Evolutionary conservation across 1,284 basidiomycete species (phyloP), one percentile per base, ranked within the genome.

Genomic region (Prillingera fragicola): DNA sequence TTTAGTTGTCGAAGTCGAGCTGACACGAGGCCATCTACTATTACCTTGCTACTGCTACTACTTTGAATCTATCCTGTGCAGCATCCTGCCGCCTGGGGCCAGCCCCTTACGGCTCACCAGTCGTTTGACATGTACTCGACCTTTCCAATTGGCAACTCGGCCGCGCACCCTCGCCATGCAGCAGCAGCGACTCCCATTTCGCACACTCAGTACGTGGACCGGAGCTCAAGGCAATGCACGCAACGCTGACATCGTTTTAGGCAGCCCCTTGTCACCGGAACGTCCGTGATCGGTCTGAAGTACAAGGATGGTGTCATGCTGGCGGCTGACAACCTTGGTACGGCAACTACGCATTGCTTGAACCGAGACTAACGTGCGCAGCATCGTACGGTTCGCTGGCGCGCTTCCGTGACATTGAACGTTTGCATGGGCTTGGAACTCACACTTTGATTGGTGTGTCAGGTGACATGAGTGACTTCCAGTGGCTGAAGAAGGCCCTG

Each of bases 291-390:
- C 28, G 95, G 86, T 6, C 77, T 98, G 68, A 87, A 87, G 71
- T 98, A 81, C 79, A 90, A 92, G 70, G 90, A 89, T 60, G 94
- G 95, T 3, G 83, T 98, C 56, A 96, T 99, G 89, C 83, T 99
- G 75, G 91, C 95, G n/a, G 89, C 95, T 26, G 94, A 99, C 76
- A 97, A 86, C 59, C 83, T 98, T 39, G 90, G 90, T 91, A 64
- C 53, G 56, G 58, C 8, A 25, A 13, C 24, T 12, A 5, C 15
- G 14, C 3, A 14, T 17, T 14, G 19, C n/a, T 21, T 18, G 35
- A 12, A 34, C n/a, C n/a, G n/a, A n/a, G n/a, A 17, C 47, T 53
- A 36, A 45, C 36, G 14, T 19, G 8, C 12, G n/a, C 56, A 92
- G 94, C 89, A 10, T 98, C 95, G 0, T 98, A 97, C 62, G 95